phyloP scores from a whole-genome alignment of 345 rosid genomes.

The Brassica nigra region DNA sequence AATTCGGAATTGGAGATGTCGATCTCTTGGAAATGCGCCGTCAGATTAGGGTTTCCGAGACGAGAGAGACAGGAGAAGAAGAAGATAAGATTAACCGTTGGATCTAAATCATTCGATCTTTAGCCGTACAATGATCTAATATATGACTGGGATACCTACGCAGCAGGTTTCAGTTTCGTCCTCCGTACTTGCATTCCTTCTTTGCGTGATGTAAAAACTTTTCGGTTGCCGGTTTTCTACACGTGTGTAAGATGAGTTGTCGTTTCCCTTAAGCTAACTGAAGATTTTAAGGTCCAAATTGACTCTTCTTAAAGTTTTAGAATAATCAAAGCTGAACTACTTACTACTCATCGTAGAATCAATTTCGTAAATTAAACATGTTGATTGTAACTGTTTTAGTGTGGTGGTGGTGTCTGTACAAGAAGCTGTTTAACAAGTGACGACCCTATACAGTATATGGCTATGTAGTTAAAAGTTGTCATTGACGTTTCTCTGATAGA shows the following conservation, averaged over 20 bases:
- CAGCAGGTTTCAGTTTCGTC: constrained; percentile 11
- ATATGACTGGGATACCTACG: constrained; percentile 6
- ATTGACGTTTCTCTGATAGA: no score
- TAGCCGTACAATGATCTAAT: constrained; percentile 2
- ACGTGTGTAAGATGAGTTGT: constrained; percentile 1
- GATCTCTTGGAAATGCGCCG: background rate
- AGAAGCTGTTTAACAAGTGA: no score
- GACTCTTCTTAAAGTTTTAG: no score
- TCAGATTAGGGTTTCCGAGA: constrained; percentile 18
- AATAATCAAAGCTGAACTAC: no score
- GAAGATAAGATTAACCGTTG: background rate
- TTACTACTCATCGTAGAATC: no score
- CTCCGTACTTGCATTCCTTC: background rate
- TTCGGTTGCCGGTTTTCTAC: constrained; percentile 22
- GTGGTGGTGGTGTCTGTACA: background rate
- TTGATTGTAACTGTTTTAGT: background rate
- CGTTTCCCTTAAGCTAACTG: background rate
- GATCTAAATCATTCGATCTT: background rate
- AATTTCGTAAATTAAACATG: background rate
- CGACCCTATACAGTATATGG: no score
- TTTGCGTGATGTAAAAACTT: background rate
- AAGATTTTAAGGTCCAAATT: background rate
- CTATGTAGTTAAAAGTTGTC: no score
- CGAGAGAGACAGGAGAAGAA: background rate
- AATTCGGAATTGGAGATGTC: background rate